Evolutionary conservation across 257 asterid genomes (phyloP).

Genomic region (Solanum gandarillasii): DNA sequence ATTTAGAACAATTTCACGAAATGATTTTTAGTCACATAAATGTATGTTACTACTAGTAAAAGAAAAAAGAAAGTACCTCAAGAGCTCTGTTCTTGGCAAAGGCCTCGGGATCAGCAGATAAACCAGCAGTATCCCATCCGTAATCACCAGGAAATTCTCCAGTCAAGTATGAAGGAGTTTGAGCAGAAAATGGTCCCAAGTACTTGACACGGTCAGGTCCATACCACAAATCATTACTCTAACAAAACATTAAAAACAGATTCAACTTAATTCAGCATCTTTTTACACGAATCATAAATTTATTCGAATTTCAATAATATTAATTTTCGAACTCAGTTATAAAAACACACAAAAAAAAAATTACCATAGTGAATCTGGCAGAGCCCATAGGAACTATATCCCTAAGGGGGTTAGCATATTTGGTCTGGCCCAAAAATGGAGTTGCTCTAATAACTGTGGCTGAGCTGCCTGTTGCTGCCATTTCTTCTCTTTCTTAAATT

Average conservation of each 20-base stretch:
- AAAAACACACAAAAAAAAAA: background rate
- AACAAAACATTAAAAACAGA: background rate
- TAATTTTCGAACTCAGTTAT: background rate
- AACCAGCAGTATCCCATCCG: constrained; percentile 88
- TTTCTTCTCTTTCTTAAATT: background rate
- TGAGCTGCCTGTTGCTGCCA: constrained; percentile 58
- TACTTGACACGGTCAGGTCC: constrained; percentile 79
- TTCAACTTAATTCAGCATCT: background rate
- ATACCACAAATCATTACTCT: constrained; percentile 68
- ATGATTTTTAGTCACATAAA: background rate
- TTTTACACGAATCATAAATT: background rate
- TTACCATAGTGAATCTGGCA: constrained; percentile 55
- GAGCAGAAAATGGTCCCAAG: constrained; percentile 90
- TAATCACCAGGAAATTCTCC: constrained; percentile 89
- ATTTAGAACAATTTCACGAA: background rate
- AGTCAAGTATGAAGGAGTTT: constrained; percentile 72
- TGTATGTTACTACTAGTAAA: background rate
- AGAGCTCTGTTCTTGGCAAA: constrained; percentile 75
- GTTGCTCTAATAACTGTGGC: constrained; percentile 48
- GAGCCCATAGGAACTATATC: constrained; percentile 54
- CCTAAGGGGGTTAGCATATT: constrained; percentile 45
- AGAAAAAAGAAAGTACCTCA: constrained; percentile 32
- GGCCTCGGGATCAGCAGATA: constrained; percentile 86
- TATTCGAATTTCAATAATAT: no score
- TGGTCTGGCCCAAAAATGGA: constrained; percentile 70